These are phyloP conservation scores for Pichia sp. DNA, from an alignment of 1,139 yeast species.

Conservation along the genomic window DNA sequence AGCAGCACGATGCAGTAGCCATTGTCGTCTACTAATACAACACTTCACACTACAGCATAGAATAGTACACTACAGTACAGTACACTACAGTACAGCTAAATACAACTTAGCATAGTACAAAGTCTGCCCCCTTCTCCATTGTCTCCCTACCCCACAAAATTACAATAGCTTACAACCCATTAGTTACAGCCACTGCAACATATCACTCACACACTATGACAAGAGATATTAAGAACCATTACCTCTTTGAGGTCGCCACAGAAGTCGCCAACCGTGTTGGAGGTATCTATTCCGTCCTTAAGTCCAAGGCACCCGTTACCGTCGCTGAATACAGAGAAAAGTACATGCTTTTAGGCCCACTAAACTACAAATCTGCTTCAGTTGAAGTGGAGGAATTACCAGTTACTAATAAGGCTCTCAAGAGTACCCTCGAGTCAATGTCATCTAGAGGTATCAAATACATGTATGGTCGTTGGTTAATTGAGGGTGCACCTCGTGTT, in stretches of 20 bases:
- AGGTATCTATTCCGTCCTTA: conserved; percentile 93
- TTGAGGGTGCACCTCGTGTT: conserved; percentile 96
- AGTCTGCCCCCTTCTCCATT: no score
- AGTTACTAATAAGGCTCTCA: conserved; percentile 54
- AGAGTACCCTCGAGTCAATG: conserved; percentile 66
- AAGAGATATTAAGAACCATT: conserved; percentile 73
- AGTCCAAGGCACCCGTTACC: conserved; percentile 95
- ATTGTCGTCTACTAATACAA: no score
- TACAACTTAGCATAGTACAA: no score
- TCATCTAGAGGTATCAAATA: conserved; percentile 71
- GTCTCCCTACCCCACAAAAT: no score
- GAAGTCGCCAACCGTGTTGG: conserved; percentile 98
- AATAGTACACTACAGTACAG: no score
- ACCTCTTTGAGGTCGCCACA: conserved; percentile 90
- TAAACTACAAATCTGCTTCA: conserved; percentile 73
- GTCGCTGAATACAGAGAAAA: conserved; percentile 89
- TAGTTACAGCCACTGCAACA: no score
- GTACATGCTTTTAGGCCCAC: conserved; percentile 82
- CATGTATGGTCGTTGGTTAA: conserved; percentile 93
- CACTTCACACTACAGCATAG: no score
- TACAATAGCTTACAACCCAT: no score
- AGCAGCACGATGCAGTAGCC: no score
- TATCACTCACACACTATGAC: conserved; percentile 47
- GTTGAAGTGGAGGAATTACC: conserved; percentile 91
- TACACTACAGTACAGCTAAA: no score